Base-by-base conservation (phyloP, 164 flowering plant species). In the Tetracentron sinense region DNA sequence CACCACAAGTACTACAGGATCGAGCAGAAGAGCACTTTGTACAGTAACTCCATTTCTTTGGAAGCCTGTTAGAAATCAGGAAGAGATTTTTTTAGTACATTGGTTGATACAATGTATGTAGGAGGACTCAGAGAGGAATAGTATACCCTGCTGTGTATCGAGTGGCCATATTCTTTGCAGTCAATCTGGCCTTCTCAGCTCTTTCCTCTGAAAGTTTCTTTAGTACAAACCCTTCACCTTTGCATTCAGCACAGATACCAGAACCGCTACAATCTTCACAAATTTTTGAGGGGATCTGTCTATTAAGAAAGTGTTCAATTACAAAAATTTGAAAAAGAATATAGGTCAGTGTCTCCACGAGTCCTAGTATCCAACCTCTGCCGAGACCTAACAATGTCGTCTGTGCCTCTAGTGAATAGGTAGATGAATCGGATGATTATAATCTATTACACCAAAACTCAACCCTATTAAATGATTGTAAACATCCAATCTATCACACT, bases 41-140 rank as follows among this genome's bases (percentile, higher is more conserved):
- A 58, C 97, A 91, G 81, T 94, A 91, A 73, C 90, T 89, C 98
- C 98, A 94, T 79, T 94, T 94, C 77, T 88, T 89, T 3, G 98
- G 97, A 65, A 94, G 93, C 87, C 98, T 94, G 81, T 64, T 6
- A 35, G 60, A 60, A 58, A 1, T 22, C 48, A 60, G 19, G 4
- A 16, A 2, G 30, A 53, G 26, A 57, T n/a, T 6, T 16, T 44
- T 20, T 57, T 47, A 63, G 11, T 27, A 30, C 20, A 54, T 7
- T 1, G 28, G 44, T 0, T 20, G 6, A 29, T 23, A 27, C 5
- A 3, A n/a, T 4, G 6, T 23, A 46, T 19, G 14, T 19, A 22
- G 12, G 25, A 62, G 49, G 12, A 46, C n/a, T 47, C 21, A 72
- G 42, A 50, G 28, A 28, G 49, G 12, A 2, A 53, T 26, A 25